Evolutionary conservation across 148 eudicot species (phyloP).

Genomic region (Diospyros lotus): DNA sequence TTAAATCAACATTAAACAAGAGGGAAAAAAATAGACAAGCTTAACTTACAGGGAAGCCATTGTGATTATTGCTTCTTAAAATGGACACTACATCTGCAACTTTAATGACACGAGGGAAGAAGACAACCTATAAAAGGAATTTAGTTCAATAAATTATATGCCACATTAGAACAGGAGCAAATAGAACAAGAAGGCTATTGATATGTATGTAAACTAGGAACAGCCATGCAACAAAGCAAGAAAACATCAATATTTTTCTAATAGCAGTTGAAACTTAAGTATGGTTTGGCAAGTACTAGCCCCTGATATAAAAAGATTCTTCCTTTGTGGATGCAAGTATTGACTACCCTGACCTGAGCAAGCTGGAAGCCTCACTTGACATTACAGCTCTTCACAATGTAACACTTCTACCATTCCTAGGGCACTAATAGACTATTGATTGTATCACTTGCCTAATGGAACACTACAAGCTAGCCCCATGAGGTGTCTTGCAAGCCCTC

Average conservation of each 20-base stretch:
- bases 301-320: too few relatives aligned
- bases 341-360: too few relatives aligned
- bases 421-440: too few relatives aligned
- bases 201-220: not conserved
- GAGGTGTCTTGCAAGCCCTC: too few relatives aligned
- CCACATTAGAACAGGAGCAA: not conserved
- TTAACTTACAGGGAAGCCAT: slow-evolving; percentile 94
- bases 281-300: not conserved
- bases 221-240: not conserved
- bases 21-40: slow-evolving; percentile 2
- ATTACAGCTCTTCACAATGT: too few relatives aligned
- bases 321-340: not conserved
- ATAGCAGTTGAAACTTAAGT: not conserved
- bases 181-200: slow-evolving; percentile 2
- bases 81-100: slow-evolving; percentile 77
- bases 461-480: too few relatives aligned
- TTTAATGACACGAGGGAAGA: slow-evolving; percentile 76
- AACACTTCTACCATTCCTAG: too few relatives aligned
- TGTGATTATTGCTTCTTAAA: slow-evolving; percentile 81
- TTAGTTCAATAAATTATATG: slow-evolving; percentile 7
- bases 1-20: slow-evolving; percentile 7
- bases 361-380: too few relatives aligned
- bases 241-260: not conserved
- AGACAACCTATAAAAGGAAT: slow-evolving; percentile 52
- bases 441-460: too few relatives aligned